Evolutionary conservation across 306 rosid species (phyloP), one percentile per base, ranked within the genome.

Genomic region (Coriaria nepalensis): DNA sequence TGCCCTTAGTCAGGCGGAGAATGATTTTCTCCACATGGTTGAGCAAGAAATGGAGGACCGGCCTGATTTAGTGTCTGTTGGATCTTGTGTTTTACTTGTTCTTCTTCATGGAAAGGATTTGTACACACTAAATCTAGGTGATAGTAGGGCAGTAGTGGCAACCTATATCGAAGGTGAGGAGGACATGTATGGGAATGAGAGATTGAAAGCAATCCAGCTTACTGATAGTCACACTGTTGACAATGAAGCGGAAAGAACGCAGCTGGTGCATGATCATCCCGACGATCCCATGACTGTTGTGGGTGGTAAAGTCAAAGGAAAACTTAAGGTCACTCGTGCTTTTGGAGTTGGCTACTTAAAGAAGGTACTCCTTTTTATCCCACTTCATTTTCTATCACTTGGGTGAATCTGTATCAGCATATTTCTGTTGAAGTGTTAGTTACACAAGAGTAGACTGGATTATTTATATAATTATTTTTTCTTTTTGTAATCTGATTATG

Each of bases 291-390:
- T 50, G 65, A 55, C 76, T 55, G 37, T 90, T 20, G 37, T 65
- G 11, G 77, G 70, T 43, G 96, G 94, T 55, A 90, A 76, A 75
- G 94, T 90, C 35, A 90, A 90, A 75, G 98, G 98, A 43, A 90
- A 85, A 67, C 56, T 90, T 61, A 85, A 82, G 73, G 96, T 85
- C 65, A 82, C 96, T 65, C 96, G 98, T 9, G 98, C 98, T 15
- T 69, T 90, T 55, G 98, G 98, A 60, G 98, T 90, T 62, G 98
- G 98, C 66, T 90, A 90, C 75, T 73, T 90, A 74, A 90, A 90
- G 77, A 79, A 82, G 95, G 98, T 90, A 59, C 0, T 50, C 42
- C 10, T 10, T 38, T 6, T 10, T 6, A 15, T 20, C 29, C 29
- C 29, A 20, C 29, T 20, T 20, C 29, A 20, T 20, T 20, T 20